Evolutionary conservation across 495 filamentous ascomycete species (phyloP).

Genomic region (Amniculicola lignicola): DNA sequence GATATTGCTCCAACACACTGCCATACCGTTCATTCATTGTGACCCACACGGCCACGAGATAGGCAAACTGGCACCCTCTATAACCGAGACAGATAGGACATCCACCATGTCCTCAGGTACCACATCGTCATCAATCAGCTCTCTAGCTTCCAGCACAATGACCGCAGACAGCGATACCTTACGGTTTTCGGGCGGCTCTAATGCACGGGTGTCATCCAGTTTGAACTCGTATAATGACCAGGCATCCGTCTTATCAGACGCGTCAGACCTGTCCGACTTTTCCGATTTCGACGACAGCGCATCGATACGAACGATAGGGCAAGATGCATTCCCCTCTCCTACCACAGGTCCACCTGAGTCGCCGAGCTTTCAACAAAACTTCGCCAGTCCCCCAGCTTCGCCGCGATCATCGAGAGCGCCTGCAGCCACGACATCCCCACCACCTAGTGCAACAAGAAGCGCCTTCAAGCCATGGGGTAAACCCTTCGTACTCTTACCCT

Average conservation of each 20-base stretch:
- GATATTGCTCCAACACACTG: conserved; percentile 34
- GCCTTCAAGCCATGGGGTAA: conserved; percentile 23
- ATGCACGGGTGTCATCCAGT: conserved; percentile 17
- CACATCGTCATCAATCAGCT: conserved; percentile 7
- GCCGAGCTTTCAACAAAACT: too few species aligned
- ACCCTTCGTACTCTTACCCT: conserved; percentile 23
- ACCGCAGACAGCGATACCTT: conserved; percentile 7
- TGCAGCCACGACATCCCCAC: not conserved
- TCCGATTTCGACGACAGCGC: conserved; percentile 20
- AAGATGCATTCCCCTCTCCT: not conserved
- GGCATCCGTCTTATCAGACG: conserved; percentile 1
- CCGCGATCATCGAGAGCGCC: not conserved
- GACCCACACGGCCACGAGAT: conserved; percentile 25
- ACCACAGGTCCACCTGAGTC: too few species aligned
- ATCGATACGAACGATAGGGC: conserved; percentile 12
- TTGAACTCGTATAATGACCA: conserved; percentile 28
- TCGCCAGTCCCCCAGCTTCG: not conserved
- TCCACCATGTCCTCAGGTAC: conserved; percentile 20
- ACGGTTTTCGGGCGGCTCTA: conserved; percentile 3
- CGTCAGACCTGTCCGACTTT: conserved; percentile 9
- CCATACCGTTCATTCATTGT: conserved; percentile 28
- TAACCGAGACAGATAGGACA: conserved; percentile 11
- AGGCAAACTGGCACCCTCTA: conserved; percentile 1
- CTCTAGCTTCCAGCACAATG: conserved; percentile 6
- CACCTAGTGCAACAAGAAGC: not conserved